A percentile compares a stretch with the other conserved stretches of the same genome.
These are phyloP conservation scores for Rosa chinensis DNA, from an alignment of 306 rosid species.

Conservation along the genomic window DNA sequence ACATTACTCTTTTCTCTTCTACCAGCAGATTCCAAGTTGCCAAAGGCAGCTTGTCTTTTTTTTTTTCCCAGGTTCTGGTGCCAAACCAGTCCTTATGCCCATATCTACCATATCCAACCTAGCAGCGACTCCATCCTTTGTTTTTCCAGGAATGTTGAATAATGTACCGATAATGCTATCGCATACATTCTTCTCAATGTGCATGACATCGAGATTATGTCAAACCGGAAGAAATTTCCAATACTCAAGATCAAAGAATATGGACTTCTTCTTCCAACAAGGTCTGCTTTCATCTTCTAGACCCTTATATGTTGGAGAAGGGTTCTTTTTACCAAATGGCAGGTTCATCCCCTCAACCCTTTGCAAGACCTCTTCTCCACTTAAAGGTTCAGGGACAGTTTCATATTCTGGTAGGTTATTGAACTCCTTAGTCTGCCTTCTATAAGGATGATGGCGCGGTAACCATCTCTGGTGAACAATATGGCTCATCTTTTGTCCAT, in stretches of 20 bases:
- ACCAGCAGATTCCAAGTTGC: neutral
- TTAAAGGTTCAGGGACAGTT: neutral
- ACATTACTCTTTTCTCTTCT: neutral
- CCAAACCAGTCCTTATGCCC: neutral
- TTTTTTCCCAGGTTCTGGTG: neutral
- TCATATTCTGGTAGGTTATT: neutral
- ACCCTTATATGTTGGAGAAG: neutral
- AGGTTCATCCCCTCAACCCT: too few relatives aligned
- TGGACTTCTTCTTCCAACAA: neutral
- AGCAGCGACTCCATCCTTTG: neutral
- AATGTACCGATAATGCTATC: neutral
- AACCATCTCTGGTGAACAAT: neutral
- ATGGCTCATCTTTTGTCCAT: neutral
- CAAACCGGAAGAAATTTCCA: too few relatives aligned
- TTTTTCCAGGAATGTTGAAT: neutral
- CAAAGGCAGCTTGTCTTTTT: neutral
- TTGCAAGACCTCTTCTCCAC: neutral
- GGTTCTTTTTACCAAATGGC: neutral
- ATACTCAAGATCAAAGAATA: too few relatives aligned
- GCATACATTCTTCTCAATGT: neutral
- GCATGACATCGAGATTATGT: neutral
- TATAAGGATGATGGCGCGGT: neutral
- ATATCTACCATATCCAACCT: neutral
- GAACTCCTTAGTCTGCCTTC: neutral
- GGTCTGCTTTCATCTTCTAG: neutral